Base-by-base conservation (phyloP, 768 basidiomycete genomes). In the Cystofilobasidium macerans region DNA sequence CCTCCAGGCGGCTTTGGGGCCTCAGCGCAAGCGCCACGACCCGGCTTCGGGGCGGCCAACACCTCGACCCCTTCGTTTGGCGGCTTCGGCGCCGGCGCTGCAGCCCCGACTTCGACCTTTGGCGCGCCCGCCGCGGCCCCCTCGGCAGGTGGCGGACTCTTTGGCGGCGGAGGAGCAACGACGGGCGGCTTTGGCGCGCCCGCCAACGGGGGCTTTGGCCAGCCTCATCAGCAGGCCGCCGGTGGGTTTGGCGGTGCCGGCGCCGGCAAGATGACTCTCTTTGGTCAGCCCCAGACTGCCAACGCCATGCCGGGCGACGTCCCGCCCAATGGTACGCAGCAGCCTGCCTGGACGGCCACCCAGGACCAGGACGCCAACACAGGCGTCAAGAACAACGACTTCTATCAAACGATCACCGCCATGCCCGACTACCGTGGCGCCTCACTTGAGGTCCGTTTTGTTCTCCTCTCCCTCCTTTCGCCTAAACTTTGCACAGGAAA, bases 321-420 rank as follows among this genome's bases (percentile, higher is more conserved):
- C 9, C 65, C 67, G 0, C 61, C 35, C 22, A 68, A 62, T 28
- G 61, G 61, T 40, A 58, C 67, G 3, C 56, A 61, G 32, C n/a
- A 51, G 6, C 67, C 67, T 5, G 53, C 54, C n/a, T 62, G 57
- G 57, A 28, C 36, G 24, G 45, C 54, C 38, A 56, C 57, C 24
- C 62, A 68, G 35, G 62, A 68, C 48, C 28, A 38, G 57, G 67
- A 62, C 40, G 43, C 61, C 30, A 68, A 54, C 61, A 32, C 53
- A 28, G 62, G 40, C 36, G 65, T 62, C 33, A 42, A 61, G 59
- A 47, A 47, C 32, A 62, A 60, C 56, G 67, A 68, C 61, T 48
- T 35, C 36, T 62, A 58, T 40, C 67, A 62, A 48, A 68, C 61
- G 18, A 68, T 68, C 61, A 68, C 67, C n/a, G 61, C 67, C 57